Percentiles rank a stretch among this genome's conserved stretches.
These are phyloP conservation scores for Imleria badia DNA, from an alignment of 768 basidiomycete species.

Conservation along the genomic window DNA sequence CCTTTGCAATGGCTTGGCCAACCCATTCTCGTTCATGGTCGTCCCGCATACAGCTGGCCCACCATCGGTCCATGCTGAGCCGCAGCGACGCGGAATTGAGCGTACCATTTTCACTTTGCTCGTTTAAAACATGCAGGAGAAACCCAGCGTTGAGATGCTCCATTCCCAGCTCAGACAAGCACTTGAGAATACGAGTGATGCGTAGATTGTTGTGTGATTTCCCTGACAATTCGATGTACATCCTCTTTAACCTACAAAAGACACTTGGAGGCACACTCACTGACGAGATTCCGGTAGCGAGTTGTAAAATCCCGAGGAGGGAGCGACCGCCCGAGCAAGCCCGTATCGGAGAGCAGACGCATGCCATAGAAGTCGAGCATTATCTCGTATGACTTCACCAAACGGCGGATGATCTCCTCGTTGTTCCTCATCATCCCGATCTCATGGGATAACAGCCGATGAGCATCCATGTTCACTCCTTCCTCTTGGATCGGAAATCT, in stretches of 20 bases:
- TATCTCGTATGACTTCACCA: slow-evolving; percentile 61
- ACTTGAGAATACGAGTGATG: slow-evolving; percentile 76
- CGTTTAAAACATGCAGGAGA: slow-evolving; percentile 63
- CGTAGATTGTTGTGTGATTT: slow-evolving; percentile 76
- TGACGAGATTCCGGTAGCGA: slow-evolving; percentile 62
- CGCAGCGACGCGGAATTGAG: slow-evolving; percentile 49
- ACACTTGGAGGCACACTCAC: slow-evolving; percentile 42
- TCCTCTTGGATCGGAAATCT: slow-evolving; percentile 76
- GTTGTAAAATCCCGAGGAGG: slow-evolving; percentile 49
- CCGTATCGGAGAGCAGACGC: slow-evolving; percentile 57
- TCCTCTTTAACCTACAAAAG: neutral
- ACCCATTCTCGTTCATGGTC: slow-evolving; percentile 60
- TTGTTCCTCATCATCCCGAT: slow-evolving; percentile 54
- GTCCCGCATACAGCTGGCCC: slow-evolving; percentile 71
- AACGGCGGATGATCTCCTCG: slow-evolving; percentile 44
- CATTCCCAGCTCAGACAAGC: slow-evolving; percentile 66
- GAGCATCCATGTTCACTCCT: slow-evolving; percentile 68
- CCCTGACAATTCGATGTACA: slow-evolving; percentile 36
- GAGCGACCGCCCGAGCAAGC: slow-evolving; percentile 52
- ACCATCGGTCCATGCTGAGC: slow-evolving; percentile 75
- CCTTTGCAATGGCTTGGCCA: slow-evolving; percentile 46
- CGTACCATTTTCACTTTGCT: slow-evolving; percentile 60
- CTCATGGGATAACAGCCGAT: slow-evolving; percentile 68
- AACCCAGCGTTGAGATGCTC: slow-evolving; percentile 66
- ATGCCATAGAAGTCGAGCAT: slow-evolving; percentile 86